Evolutionary conservation across 768 basidiomycete genomes (phyloP).

Genomic region (Xerocomus brunneocitrinus): DNA sequence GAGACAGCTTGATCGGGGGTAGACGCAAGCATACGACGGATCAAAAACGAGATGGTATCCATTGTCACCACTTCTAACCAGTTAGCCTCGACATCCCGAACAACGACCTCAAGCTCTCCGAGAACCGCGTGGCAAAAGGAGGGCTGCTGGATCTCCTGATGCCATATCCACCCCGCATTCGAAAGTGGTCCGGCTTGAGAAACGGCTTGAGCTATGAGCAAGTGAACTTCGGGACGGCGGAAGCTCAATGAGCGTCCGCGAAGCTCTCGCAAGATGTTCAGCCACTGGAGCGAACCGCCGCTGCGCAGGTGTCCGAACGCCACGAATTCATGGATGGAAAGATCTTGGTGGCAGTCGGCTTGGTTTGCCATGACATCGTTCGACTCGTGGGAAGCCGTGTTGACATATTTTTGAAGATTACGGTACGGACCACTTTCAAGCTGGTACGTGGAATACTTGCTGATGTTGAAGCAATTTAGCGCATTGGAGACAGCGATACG

Average conservation of each 20-base stretch:
- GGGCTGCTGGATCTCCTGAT: constrained; percentile 31
- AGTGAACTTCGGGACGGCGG: constrained; percentile 35
- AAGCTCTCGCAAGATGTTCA: constrained; percentile 45
- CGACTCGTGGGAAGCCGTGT: constrained; percentile 35
- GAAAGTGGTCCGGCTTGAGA: constrained; percentile 38
- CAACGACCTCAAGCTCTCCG: constrained; percentile 29
- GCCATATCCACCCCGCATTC: constrained; percentile 34
- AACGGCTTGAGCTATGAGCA: constrained; percentile 40
- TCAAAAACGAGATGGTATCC: constrained; percentile 32
- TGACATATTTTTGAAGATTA: constrained; percentile 35
- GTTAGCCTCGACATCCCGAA: constrained; percentile 34
- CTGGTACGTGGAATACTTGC: constrained; percentile 27
- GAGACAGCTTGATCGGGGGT: constrained; percentile 8
- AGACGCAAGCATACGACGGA: constrained; percentile 35
- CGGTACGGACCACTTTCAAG: constrained; percentile 33
- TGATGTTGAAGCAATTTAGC: too few relatives aligned
- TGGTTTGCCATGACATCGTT: constrained; percentile 44
- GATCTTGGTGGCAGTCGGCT: constrained; percentile 29
- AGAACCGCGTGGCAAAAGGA: constrained; percentile 37
- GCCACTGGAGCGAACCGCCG: constrained; percentile 44
- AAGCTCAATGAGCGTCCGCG: constrained; percentile 37
- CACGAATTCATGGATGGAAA: too few relatives aligned
- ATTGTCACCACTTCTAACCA: constrained; percentile 38
- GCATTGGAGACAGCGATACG: too few relatives aligned
- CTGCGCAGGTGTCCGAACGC: constrained; percentile 36